Conservation (phyloP, 257 asterid genomes). For the Lavandula angustifolia region DNA sequence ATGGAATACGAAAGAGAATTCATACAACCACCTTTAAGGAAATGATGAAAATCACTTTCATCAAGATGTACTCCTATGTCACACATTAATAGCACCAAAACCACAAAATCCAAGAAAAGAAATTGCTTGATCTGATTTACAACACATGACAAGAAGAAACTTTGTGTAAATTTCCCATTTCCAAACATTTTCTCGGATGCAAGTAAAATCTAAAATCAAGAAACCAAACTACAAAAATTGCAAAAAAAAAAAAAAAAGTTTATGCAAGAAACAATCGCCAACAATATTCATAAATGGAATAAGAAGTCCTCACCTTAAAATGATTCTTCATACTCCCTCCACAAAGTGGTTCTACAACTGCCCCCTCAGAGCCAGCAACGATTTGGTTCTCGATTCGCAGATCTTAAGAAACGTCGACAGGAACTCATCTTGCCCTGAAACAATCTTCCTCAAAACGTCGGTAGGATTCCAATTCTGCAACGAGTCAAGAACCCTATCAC, state of each 20-base stretch:
- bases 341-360: conserved; percentile 45
- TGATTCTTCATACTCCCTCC: conserved; percentile 24
- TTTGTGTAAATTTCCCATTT: conserved; percentile 20
- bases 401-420: conserved; percentile 57
- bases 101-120: background rate
- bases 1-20: background rate
- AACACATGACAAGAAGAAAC: conserved; percentile 33
- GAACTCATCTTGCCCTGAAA: conserved; percentile 48
- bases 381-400: conserved; percentile 61
- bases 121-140: conserved; percentile 28
- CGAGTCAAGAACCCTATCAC: conserved; percentile 60
- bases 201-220: conserved; percentile 24
- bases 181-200: conserved; percentile 26
- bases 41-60: too few species aligned
- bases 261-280: conserved; percentile 23
- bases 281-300: background rate
- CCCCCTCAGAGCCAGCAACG: conserved; percentile 50
- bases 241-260: conserved; percentile 18
- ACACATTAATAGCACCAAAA: too few species aligned
- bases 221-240: conserved; percentile 38
- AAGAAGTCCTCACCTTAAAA: conserved; percentile 21
- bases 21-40: background rate
- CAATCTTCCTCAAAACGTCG: conserved; percentile 52
- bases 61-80: too few species aligned
- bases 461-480: conserved; percentile 67